phyloP scores from a whole-genome alignment of 345 rosid genomes.

The Boechera stricta region DNA sequence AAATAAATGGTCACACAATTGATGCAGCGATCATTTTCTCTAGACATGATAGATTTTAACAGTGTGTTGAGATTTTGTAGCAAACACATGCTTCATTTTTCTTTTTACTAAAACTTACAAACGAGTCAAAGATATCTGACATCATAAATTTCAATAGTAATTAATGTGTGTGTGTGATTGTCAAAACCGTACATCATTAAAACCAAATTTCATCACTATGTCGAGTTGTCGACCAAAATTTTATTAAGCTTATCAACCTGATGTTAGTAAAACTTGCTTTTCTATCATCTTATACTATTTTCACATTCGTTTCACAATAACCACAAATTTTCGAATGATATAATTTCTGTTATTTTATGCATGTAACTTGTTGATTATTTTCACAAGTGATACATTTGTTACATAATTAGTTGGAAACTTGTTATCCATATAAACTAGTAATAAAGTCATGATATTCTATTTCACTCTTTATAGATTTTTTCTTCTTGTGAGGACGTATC shows the following conservation, averaged over 20 bases:
- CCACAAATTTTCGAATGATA: neutral
- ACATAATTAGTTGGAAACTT: neutral
- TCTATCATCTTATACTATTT: neutral
- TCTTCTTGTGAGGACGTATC: neutral
- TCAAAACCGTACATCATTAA: neutral
- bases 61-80: neutral
- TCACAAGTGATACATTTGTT: neutral
- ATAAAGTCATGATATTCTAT: neutral
- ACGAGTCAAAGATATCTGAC: neutral
- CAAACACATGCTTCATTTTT: neutral
- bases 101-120: neutral
- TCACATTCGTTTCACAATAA: neutral
- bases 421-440: neutral
- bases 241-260: neutral
- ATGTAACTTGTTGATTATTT: neutral
- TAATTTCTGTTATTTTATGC: too few species aligned
- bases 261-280: neutral
- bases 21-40: neutral
- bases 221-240: neutral
- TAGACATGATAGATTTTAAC: neutral
- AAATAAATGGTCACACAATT: neutral
- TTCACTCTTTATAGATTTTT: neutral
- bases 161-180: neutral
- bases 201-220: conserved; percentile 1
- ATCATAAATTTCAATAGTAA: neutral